These are phyloP conservation scores for Suillus subluteus DNA, from an alignment of 768 basidiomycete species.

Conservation along the genomic window DNA sequence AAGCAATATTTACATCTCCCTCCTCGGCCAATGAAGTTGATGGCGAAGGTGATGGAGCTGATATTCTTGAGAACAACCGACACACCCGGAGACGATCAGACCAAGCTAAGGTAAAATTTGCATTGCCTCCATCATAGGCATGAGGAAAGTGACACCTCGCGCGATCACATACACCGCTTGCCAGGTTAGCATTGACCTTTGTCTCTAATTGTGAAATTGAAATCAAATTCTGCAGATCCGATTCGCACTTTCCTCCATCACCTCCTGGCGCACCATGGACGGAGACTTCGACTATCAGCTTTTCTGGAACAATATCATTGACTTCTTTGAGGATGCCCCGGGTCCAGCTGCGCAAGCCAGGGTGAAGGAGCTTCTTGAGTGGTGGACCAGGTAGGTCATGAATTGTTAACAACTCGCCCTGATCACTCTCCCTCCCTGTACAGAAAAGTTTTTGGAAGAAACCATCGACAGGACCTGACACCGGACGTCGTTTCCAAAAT, in stretches of 20 bases:
- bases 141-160: constrained; percentile 20
- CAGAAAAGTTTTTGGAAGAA: constrained; percentile 9
- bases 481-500: background rate
- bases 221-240: constrained; percentile 15
- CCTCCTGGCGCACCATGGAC: constrained; percentile 13
- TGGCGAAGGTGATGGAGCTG: background rate
- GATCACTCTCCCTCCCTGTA: background rate
- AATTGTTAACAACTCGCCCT: background rate
- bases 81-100: constrained; percentile 7
- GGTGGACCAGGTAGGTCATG: constrained; percentile 18
- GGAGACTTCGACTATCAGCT: constrained; percentile 15
- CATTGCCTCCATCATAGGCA: constrained; percentile 11
- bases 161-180: constrained; percentile 28
- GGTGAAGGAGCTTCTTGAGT: constrained; percentile 13
- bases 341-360: background rate
- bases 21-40: constrained; percentile 12
- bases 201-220: background rate
- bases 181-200: constrained; percentile 18
- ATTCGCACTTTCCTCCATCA: constrained; percentile 18
- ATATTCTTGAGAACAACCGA: background rate
- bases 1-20: constrained; percentile 23
- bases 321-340: constrained; percentile 19
- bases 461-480: background rate
- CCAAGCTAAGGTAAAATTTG: background rate
- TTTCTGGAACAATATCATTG: constrained; percentile 20